Evolutionary conservation across 805 yeast species (phyloP).

Genomic region (Candida ulmi): DNA sequence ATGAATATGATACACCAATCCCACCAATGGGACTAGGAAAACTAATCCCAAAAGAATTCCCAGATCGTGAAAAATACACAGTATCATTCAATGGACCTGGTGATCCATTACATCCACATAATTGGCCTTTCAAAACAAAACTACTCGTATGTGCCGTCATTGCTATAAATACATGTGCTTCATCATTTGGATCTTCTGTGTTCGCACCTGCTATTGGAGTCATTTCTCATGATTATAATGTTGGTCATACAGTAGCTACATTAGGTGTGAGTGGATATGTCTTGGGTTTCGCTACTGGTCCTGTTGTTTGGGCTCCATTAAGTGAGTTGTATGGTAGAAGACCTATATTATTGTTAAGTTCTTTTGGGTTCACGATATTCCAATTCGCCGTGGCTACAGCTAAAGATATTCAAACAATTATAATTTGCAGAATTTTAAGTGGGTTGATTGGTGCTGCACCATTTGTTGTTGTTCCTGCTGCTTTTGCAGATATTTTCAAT

Average conservation of each 20-base stretch:
- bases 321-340: slow-evolving; percentile 77
- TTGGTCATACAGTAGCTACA: slow-evolving; percentile 64
- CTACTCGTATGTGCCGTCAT: slow-evolving; percentile 36
- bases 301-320: slow-evolving; percentile 83
- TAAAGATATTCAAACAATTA: slow-evolving; percentile 67
- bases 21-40: slow-evolving; percentile 67
- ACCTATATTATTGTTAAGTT: slow-evolving; percentile 49
- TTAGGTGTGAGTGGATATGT: slow-evolving; percentile 78
- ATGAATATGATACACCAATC: slow-evolving; percentile 30
- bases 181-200: slow-evolving; percentile 80
- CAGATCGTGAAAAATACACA: slow-evolving; percentile 58
- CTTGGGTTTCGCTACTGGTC: slow-evolving; percentile 92
- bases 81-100: slow-evolving; percentile 74
- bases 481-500: slow-evolving; percentile 76
- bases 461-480: slow-evolving; percentile 80
- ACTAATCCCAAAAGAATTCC: slow-evolving; percentile 35
- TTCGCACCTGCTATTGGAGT: slow-evolving; percentile 57
- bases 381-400: slow-evolving; percentile 75
- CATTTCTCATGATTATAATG: slow-evolving; percentile 46
- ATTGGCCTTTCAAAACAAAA: slow-evolving; percentile 56
- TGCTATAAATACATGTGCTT: slow-evolving; percentile 44
- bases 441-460: slow-evolving; percentile 85
- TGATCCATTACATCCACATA: slow-evolving; percentile 78
- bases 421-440: slow-evolving; percentile 74
- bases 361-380: slow-evolving; percentile 53